These are phyloP conservation scores for Diaporthe helianthi DNA, from an alignment of 2,329 filamentous ascomycete species.

Conservation along the genomic window DNA sequence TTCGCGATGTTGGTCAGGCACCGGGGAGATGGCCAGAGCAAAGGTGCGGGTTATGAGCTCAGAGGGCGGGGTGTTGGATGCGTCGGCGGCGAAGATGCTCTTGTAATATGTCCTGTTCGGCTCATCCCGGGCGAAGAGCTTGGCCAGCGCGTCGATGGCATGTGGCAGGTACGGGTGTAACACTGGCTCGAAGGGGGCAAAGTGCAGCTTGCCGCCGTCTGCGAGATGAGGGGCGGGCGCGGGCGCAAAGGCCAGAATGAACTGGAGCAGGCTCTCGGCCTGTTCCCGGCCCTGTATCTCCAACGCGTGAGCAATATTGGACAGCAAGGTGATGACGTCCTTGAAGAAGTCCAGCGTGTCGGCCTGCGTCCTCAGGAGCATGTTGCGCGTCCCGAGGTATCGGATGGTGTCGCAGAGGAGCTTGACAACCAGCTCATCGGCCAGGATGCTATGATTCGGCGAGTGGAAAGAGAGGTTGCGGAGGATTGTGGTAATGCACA, in stretches of 20 bases:
- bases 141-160: constrained; percentile 89
- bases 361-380: constrained; percentile 79
- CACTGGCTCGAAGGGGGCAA: constrained; percentile 80
- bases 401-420: constrained; percentile 85
- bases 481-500: constrained; percentile 90
- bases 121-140: constrained; percentile 90
- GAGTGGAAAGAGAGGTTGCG: constrained; percentile 89
- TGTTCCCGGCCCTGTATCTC: constrained; percentile 88
- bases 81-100: constrained; percentile 78
- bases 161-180: constrained; percentile 88
- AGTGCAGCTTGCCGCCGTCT: constrained; percentile 65
- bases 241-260: constrained; percentile 89
- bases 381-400: constrained; percentile 86
- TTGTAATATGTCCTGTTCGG: constrained; percentile 89
- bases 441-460: constrained; percentile 75
- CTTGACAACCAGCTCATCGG: constrained; percentile 79
- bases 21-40: constrained; percentile 81
- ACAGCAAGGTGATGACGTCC: constrained; percentile 86
- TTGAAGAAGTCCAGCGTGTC: constrained; percentile 98
- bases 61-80: constrained; percentile 67
- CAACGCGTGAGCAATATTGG: constrained; percentile 83
- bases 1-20: constrained; percentile 71
- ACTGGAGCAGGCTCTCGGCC: constrained; percentile 83
- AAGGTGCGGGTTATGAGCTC: constrained; percentile 89
- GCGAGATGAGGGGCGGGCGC: constrained; percentile 69